phyloP scores from a whole-genome alignment of 2,329 filamentous ascomycete genomes.

The Phialemoniopsis sp. region DNA sequence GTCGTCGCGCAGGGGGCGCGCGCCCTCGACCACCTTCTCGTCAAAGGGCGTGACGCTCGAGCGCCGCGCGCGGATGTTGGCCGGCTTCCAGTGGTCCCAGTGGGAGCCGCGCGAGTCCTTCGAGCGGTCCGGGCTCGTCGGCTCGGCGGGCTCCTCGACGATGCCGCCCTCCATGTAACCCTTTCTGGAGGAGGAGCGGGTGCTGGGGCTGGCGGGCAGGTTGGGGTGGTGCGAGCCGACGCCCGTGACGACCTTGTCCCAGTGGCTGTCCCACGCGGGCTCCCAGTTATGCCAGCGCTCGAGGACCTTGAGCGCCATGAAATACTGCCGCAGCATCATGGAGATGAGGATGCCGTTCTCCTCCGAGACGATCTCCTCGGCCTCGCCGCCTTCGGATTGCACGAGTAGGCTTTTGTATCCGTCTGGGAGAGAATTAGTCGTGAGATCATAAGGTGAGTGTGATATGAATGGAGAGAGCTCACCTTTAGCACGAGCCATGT shows the following conservation, averaged over 20 bases:
- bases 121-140: neutral
- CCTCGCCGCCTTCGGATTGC: constrained; percentile 68
- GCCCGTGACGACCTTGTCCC: constrained; percentile 59
- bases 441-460: neutral
- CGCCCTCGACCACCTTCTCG: constrained; percentile 37
- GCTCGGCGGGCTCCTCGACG: constrained; percentile 5
- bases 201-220: constrained; percentile 29
- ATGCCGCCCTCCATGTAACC: constrained; percentile 13
- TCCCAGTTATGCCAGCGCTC: constrained; percentile 76
- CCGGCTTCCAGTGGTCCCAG: constrained; percentile 32
- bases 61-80: constrained; percentile 27
- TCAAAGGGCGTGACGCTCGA: constrained; percentile 28
- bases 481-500: constrained; percentile 81
- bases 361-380: constrained; percentile 76
- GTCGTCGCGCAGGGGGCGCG: constrained; percentile 32
- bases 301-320: constrained; percentile 78
- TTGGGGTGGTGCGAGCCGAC: constrained; percentile 50
- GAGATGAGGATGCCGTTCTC: constrained; percentile 86
- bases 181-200: constrained; percentile 14
- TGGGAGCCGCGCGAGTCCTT: neutral
- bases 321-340: constrained; percentile 84
- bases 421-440: constrained; percentile 37
- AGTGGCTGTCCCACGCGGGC: constrained; percentile 57
- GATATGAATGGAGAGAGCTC: constrained; percentile 1
- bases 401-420: constrained; percentile 76